Evolutionary conservation across 306 rosid genomes (phyloP), one percentile per base, ranked within the genome.

Genomic region (Vigna angularis): DNA sequence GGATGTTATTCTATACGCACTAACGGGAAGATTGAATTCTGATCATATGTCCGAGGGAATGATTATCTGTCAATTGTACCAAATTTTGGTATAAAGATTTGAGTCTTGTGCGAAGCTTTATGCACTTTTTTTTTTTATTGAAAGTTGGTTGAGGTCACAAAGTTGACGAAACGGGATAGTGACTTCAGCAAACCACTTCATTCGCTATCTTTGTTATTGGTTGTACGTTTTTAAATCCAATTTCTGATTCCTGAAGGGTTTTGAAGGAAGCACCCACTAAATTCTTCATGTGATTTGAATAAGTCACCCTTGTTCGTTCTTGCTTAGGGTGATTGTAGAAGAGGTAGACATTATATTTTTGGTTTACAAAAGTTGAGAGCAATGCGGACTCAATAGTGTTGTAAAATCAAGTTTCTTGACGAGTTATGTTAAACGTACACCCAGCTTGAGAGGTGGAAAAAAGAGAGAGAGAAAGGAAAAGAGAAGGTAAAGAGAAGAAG

Each of bases 211-310:
- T 45, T n/a, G 32, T 16, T 17, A 22, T 30, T 62, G 20, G 11
- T 52, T 51, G 53, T 64, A 40, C 18, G 28, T 73, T 14, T 30
- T 30, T 9, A 45, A 22, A 44, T 59, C 7, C 18, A 53, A 53
- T 71, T 44, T 22, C 6, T 28, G 47, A 65, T 42, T 42, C 22
- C 4, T 51, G 6, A 42, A 65, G 66, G 79, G 15, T 8, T 72
- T 72, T 64, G 48, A 20, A 44, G 47, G 44, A 45, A 64, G 61
- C 47, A 47, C 59, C 13, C 8, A 11, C 28, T 10, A 34, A 51
- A 42, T 72, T 72, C 79, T 72, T 73, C 16, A 18, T 72, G 52
- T 47, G 63, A 24, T 59, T 59, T 52, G 67, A 77, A 44, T 38
- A 62, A 38, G 34, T 51, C 34, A 2, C 18, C 15, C 70, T 61